Base-by-base conservation (phyloP, 2,329 filamentous ascomycete species). In the Scolecobasidium constrictum region DNA sequence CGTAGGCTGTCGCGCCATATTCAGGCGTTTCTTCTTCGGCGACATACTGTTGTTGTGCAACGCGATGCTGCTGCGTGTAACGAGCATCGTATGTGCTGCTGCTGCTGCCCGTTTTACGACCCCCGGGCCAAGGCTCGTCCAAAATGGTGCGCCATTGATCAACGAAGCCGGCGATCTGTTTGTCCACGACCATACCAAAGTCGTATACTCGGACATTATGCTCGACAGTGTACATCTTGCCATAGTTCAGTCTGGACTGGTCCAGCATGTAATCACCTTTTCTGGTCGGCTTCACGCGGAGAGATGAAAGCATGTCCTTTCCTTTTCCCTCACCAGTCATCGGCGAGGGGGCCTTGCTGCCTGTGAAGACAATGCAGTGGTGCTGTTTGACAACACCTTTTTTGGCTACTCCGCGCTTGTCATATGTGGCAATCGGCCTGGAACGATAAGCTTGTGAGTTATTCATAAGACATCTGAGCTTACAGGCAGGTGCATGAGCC, bases 141-240 rank as follows among this genome's bases (percentile, higher is more conserved):
- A 31, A 31, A 31, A 31, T n/a, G 9, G 9, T 9, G 9, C 26
- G 9, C 26, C 26, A 31, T 31, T 31, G 26, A n/a, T 31, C n/a
- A n/a, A 31, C 26, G 9, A 31, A 31, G 9, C 9, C n/a, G n/a
- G 26, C 9, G n/a, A 31, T 9, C 26, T 9, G n/a, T 9, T n/a
- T 31, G 9, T 31, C n/a, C n/a, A 9, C 9, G 4, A 56, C 53
- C 2, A 46, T 16, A 1, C 53, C 53, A 40, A 56, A 55, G 19
- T 52, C 46, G 13, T 48, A 39, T 2, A 55, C 49, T 31, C 56
- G 56, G 18, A 56, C 52, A 23, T 56, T 54, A 33, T 55, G 50
- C 33, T 56, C 53, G 1, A 56, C 49, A 0, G 53, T 55, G 34
- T 56, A 55, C 5, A 50, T 35, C 22, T 56, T 56, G 4, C 41